phyloP scores from a whole-genome alignment of 2,329 filamentous ascomycete species.

The Sporothrix inflata region DNA sequence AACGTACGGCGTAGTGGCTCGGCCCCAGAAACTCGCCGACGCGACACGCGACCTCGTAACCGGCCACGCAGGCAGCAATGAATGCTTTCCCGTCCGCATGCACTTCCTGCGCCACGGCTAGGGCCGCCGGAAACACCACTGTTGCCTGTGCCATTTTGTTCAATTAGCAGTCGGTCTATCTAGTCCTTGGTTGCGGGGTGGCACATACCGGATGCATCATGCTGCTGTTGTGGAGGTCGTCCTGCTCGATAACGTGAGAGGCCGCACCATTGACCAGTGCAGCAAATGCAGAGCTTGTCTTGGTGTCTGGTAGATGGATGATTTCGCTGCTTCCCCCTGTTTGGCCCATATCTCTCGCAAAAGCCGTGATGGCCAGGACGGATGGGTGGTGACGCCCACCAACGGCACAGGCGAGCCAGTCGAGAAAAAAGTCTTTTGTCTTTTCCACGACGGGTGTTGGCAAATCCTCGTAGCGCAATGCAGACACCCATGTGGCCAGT shows the following conservation, averaged over 20 bases:
- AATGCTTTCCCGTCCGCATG: not conserved
- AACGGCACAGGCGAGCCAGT: constrained; percentile 4
- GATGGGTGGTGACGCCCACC: constrained; percentile 20
- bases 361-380: not conserved
- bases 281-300: constrained; percentile 1
- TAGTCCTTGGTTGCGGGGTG: not conserved
- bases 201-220: constrained; percentile 15
- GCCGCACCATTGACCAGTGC: not conserved
- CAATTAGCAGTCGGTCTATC: not conserved
- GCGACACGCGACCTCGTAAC: constrained; percentile 18
- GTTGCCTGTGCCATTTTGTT: not conserved
- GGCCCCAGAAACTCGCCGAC: constrained; percentile 11
- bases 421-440: constrained; percentile 23
- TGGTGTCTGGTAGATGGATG: not conserved
- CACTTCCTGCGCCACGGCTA: constrained; percentile 18
- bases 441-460: constrained; percentile 9
- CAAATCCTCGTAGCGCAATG: constrained; percentile 13
- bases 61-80: constrained; percentile 9
- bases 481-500: not conserved
- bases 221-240: not conserved
- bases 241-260: not conserved
- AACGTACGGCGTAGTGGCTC: constrained; percentile 15
- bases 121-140: constrained; percentile 16
- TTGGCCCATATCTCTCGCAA: constrained; percentile 14
- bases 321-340: not conserved